These are phyloP conservation scores for Hydnum rufescens DNA, from an alignment of 768 basidiomycete genomes.

Conservation along the genomic window DNA sequence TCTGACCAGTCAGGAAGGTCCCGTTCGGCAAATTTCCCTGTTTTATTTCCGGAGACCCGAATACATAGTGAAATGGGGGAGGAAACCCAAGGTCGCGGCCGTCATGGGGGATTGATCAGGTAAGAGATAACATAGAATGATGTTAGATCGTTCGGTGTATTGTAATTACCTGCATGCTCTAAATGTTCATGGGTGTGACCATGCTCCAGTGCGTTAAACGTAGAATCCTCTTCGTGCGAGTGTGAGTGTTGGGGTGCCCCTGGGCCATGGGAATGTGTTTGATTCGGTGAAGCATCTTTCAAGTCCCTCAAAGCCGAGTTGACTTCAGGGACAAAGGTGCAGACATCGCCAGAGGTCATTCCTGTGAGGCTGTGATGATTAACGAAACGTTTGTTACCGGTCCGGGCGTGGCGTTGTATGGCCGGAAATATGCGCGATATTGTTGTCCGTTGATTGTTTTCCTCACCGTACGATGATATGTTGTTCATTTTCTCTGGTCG, in stretches of 20 bases:
- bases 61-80: background rate
- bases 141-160: background rate
- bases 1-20: slow-evolving; percentile 76
- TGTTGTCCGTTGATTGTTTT: too few relatives aligned
- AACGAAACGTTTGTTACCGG: too few relatives aligned
- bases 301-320: too few relatives aligned
- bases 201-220: slow-evolving; percentile 39
- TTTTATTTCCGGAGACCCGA: background rate
- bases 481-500: too few relatives aligned
- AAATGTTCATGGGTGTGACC: slow-evolving; percentile 91
- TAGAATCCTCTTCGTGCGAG: slow-evolving; percentile 10
- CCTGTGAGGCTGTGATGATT: too few relatives aligned
- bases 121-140: background rate
- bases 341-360: background rate
- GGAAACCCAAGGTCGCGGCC: background rate
- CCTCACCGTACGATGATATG: too few relatives aligned
- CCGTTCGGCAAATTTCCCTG: slow-evolving; percentile 81
- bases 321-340: background rate
- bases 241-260: slow-evolving; percentile 18
- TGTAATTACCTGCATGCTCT: slow-evolving; percentile 55
- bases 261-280: slow-evolving; percentile 34
- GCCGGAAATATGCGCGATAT: too few relatives aligned
- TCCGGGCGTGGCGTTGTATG: too few relatives aligned
- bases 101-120: background rate
- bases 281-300: slow-evolving; percentile 12